Evolutionary conservation across 768 basidiomycete genomes (phyloP), one percentile per base, ranked within the genome.

Genomic region (Leccinum fibrillosum): DNA sequence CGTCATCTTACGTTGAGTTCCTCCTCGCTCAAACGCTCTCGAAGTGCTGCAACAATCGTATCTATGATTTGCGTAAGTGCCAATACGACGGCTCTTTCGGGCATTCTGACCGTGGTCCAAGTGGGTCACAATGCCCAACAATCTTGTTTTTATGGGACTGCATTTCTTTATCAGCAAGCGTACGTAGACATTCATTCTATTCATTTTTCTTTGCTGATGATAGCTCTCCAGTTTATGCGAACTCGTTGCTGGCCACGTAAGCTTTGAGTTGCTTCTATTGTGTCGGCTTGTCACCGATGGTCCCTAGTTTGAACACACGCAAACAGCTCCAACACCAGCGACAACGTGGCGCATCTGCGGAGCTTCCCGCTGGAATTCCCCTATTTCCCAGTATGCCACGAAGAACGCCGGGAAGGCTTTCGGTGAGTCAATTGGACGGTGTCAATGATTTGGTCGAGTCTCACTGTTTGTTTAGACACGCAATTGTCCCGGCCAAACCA

Each of bases 131-230:
- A 76, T 81, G 72, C 76, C 78, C 5, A 58, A 66, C 13, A 81
- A 82, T 57, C 74, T 83, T 4, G 69, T 83, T 10, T 83, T 82
- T 62, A 75, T 81, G 78, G 82, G 76, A 2, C 61, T 84, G 4
- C 80, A 83, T 63, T 80, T 83, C 58, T 73, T 82, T 23, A 83
- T 84, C 55, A 75, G 77, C 63, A 84, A 84, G 69, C 64, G 80
- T 81, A 55, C 52, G 76, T 64, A 15, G 13, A 59, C 23, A 15
- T 47, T 25, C 4, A 5, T 23, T 28, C 9, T 44, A 44, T 26
- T 1, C 1, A 5, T 19, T 3, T n/a, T 42, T 17, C 13, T 52
- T 59, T 44, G 5, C 26, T 55, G n/a, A 63, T 9, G 10, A 49
- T 12, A 5, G 26, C 2, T 42, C 42, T 35, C 13, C 19, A 81